Evolutionary conservation across 202 grass and related monocot genomes (phyloP).

Genomic region (Panicum hallii): DNA sequence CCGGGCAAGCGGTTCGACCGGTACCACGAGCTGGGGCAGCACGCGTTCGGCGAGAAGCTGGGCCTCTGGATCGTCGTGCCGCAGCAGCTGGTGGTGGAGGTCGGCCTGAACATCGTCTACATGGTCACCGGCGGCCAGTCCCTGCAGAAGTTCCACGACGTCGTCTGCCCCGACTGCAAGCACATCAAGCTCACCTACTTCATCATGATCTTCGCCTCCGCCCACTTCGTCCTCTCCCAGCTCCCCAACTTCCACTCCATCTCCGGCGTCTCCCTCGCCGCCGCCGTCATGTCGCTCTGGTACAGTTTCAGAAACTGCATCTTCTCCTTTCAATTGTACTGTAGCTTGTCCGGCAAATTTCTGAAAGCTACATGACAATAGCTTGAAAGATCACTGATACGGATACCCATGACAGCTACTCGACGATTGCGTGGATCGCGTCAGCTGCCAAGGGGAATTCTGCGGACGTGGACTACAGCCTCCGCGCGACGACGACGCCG

Average conservation of each 20-base stretch:
- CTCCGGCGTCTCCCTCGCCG: conserved; percentile 82
- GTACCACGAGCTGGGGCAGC: conserved; percentile 93
- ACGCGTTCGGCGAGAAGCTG: conserved; percentile 81
- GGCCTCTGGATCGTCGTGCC: conserved; percentile 92
- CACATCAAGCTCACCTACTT: conserved; percentile 72
- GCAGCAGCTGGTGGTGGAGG: conserved; percentile 84
- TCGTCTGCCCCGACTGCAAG: conserved; percentile 67
- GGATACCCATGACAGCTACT: conserved; percentile 50
- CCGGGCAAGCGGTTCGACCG: conserved; percentile 80
- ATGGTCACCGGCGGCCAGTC: conserved; percentile 92
- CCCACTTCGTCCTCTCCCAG: conserved; percentile 84
- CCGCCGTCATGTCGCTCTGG: conserved; percentile 93
- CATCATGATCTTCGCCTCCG: conserved; percentile 94
- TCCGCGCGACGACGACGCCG: conserved; percentile 37
- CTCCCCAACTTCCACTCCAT: conserved; percentile 92
- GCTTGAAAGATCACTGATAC: not conserved
- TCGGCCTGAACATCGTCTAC: conserved; percentile 82
- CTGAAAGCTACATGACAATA: not conserved
- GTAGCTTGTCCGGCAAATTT: not conserved
- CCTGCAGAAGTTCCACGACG: conserved; percentile 81
- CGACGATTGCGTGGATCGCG: conserved; percentile 80
- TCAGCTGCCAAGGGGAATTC: conserved; percentile 63
- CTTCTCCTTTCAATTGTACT: not conserved
- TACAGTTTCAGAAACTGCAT: not conserved
- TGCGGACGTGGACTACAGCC: conserved; percentile 51